Base-by-base conservation (phyloP, 2,329 filamentous ascomycete genomes). In the Cladosporium austrohemisphaericum region DNA sequence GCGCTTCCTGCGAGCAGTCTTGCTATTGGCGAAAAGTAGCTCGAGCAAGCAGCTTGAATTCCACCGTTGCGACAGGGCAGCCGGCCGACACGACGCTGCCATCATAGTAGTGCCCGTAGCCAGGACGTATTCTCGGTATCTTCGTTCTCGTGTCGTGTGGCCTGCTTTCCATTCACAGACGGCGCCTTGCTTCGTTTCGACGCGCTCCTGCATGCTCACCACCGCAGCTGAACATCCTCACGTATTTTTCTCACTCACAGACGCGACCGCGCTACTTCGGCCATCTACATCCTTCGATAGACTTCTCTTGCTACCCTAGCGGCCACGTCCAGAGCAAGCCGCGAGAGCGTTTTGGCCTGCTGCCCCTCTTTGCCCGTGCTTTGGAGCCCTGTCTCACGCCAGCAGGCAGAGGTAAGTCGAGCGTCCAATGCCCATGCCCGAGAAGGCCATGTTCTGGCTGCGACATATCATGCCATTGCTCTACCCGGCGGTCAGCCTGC, bases 301-400 rank as follows among this genome's bases (percentile, higher is more conserved):
- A 41, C 23, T 41, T 41, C 38, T 29, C 32, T 10, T 16, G 32
- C 32, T n/a, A n/a, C n/a, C 4, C 32, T 35, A 35, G 32, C 32
- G 32, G 14, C 32, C 32, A 10, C 32, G 2, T 35, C 16, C 38
- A 41, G 23, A 10, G 8, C 20, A 11, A 26, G 41, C 26, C 28
- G 28, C 28, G 14, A 31, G 11, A 32, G 14, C 10, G 26, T 11
- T 8, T 31, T 10, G 16, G 9, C 18, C 11, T 8, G 23, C n/a
- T 19, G 41, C 41, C 41, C 41, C 31, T 45, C 41, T 26, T 23
- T 26, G 38, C 38, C 26, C 41, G 41, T 33, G 41, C 41, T 31
- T 25, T 31, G 11, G 20, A 5, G 33, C 20, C 8, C 8, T 36
- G 41, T 45, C 41, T 45, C 41, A 45, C 41, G 31, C 41, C 41